A percentile compares a stretch with the other conserved stretches of the same genome.
These are phyloP conservation scores for Boletus subparvulus DNA, from an alignment of 768 basidiomycete species.

Conservation along the genomic window DNA sequence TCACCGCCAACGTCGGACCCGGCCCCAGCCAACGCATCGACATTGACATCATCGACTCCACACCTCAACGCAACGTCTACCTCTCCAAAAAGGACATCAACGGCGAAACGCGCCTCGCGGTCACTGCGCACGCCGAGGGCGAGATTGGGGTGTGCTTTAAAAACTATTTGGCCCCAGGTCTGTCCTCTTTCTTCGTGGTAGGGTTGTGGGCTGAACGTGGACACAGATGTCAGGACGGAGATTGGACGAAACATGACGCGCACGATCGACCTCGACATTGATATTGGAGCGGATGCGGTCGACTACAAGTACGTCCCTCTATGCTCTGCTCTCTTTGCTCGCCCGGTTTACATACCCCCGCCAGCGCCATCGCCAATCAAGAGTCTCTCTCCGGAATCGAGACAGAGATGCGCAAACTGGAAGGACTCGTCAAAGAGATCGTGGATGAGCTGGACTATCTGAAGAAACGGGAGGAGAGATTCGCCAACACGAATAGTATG, in stretches of 20 bases:
- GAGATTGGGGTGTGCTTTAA: constrained; percentile 86
- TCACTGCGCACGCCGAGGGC: no score
- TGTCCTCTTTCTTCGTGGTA: neutral
- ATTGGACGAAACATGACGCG: constrained; percentile 54
- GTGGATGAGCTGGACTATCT: no score
- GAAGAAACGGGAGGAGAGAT: no score
- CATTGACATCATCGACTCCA: constrained; percentile 92
- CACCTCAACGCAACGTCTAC: constrained; percentile 82
- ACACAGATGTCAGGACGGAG: constrained; percentile 46
- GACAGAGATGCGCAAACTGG: no score
- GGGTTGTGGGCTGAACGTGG: neutral
- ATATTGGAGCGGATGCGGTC: constrained; percentile 62
- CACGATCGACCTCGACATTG: constrained; percentile 64
- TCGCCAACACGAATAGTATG: no score
- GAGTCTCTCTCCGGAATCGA: no score
- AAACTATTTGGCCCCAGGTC: constrained; percentile 59
- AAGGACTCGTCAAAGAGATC: no score
- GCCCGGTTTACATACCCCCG: no score
- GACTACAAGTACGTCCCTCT: constrained; percentile 81
- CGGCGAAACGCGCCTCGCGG: constrained; percentile 87
- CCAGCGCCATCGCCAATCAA: no score
- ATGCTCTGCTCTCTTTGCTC: neutral
- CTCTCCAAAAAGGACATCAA: constrained; percentile 79
- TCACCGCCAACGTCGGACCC: constrained; percentile 68
- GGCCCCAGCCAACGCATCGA: constrained; percentile 72